Percentiles rank a stretch among this genome's conserved stretches.
These are phyloP conservation scores for Colletotrichum phormii DNA, from an alignment of 2,329 filamentous ascomycete genomes.

Conservation along the genomic window DNA sequence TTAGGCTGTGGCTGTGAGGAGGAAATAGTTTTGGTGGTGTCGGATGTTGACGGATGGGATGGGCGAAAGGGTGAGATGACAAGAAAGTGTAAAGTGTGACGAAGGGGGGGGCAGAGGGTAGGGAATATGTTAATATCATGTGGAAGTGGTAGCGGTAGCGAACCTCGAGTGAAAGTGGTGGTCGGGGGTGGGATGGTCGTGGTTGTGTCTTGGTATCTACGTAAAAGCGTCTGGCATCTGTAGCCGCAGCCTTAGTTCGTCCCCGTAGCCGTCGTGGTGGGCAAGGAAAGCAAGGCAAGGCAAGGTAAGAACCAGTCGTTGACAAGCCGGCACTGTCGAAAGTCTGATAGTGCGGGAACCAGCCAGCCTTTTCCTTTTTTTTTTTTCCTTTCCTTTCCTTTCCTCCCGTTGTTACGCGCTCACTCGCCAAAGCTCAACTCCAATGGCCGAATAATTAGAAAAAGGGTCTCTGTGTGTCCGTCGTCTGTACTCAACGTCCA, in stretches of 20 bases:
- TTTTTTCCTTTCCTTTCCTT: background rate
- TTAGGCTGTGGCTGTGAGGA: slow-evolving; percentile 15
- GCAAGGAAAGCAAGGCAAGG: background rate
- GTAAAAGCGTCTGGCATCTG: slow-evolving; percentile 1
- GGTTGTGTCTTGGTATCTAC: slow-evolving; percentile 21
- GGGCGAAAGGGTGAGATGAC: slow-evolving; percentile 34
- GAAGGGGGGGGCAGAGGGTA: slow-evolving; percentile 1
- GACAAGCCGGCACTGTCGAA: slow-evolving; percentile 6
- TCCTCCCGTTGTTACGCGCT: background rate
- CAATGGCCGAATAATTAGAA: background rate
- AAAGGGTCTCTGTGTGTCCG: background rate
- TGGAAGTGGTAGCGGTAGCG: no score
- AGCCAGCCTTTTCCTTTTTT: slow-evolving; percentile 1
- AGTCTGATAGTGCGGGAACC: background rate
- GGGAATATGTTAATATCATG: slow-evolving; percentile 29
- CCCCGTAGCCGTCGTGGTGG: background rate
- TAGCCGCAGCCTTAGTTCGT: background rate
- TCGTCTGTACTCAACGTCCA: background rate
- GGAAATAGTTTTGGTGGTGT: slow-evolving; percentile 30
- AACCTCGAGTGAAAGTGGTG: slow-evolving; percentile 11
- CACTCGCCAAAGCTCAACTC: slow-evolving; percentile 10
- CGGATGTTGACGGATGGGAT: slow-evolving; percentile 33
- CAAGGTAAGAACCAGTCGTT: background rate
- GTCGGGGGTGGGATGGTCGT: background rate
- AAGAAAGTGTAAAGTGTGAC: slow-evolving; percentile 27